phyloP scores from a whole-genome alignment of 1,139 yeast genomes.

The Yamadazyma epiphylla region DNA sequence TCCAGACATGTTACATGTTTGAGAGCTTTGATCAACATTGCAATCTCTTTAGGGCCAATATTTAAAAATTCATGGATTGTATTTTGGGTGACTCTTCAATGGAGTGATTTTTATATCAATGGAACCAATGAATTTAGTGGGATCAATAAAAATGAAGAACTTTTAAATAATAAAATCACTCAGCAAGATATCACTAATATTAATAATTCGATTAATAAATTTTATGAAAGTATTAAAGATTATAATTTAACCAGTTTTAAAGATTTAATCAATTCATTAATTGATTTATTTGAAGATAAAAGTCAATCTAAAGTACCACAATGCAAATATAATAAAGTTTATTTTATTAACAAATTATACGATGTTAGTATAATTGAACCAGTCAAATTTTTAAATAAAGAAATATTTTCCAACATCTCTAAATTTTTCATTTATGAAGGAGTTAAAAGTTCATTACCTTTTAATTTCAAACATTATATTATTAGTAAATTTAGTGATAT shows the following conservation, averaged over 20 bases:
- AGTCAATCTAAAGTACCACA: conserved; percentile 3
- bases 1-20: conserved; percentile 71
- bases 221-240: conserved; percentile 57
- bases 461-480: conserved; percentile 9
- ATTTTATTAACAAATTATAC: conserved; percentile 32
- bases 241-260: conserved; percentile 50
- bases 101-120: conserved; percentile 63
- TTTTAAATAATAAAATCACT: conserved; percentile 22
- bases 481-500: conserved; percentile 48
- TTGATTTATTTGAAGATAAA: conserved; percentile 23
- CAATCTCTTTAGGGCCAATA: conserved; percentile 73
- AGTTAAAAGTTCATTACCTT: conserved; percentile 17
- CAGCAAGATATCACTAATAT: conserved; percentile 49
- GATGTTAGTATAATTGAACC: conserved; percentile 51
- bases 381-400: conserved; percentile 39
- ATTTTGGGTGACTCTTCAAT: conserved; percentile 66
- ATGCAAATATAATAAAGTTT: conserved; percentile 43
- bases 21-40: conserved; percentile 72
- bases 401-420: conserved; percentile 45
- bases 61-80: conserved; percentile 67
- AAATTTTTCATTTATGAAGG: conserved; percentile 39
- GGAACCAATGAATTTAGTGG: conserved; percentile 53
- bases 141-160: conserved; percentile 17
- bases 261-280: conserved; percentile 42
- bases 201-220: conserved; percentile 52